Evolutionary conservation across 495 filamentous ascomycete species (phyloP).

Genomic region (Aspergillus bridgeri): DNA sequence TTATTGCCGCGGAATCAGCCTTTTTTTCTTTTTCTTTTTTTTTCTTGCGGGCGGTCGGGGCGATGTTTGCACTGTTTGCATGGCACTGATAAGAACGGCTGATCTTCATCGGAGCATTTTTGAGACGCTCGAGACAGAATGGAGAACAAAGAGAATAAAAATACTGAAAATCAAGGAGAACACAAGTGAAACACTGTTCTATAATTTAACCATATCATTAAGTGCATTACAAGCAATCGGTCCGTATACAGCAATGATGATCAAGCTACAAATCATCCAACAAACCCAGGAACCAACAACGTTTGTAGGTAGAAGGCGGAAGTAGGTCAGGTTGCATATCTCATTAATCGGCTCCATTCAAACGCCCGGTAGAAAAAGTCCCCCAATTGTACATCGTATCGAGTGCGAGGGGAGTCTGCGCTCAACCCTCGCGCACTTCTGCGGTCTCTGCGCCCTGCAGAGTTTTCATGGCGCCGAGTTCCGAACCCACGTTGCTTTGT

Average conservation of each 20-base stretch:
- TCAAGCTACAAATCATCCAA: neutral
- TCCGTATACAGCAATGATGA: neutral
- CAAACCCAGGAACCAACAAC: neutral
- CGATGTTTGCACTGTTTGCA: conserved; percentile 33
- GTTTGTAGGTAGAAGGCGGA: neutral
- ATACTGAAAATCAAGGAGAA: neutral
- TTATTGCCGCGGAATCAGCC: conserved; percentile 26
- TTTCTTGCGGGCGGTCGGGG: conserved; percentile 23
- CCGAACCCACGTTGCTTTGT: conserved; percentile 69
- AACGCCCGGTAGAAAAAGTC: conserved; percentile 3
- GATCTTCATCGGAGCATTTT: neutral
- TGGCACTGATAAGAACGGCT: conserved; percentile 28
- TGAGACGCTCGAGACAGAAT: neutral
- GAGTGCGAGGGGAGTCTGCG: neutral
- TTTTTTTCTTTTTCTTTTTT: conserved; percentile 36
- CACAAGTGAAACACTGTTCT: no score
- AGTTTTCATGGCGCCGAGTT: conserved; percentile 56
- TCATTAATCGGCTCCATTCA: neutral
- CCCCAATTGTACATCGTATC: neutral
- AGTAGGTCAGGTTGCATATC: neutral
- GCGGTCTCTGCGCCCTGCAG: conserved; percentile 20
- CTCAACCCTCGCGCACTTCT: conserved; percentile 27
- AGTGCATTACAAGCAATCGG: conserved; percentile 2
- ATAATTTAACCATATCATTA: conserved; percentile 6
- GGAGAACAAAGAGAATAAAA: conserved; percentile 1